These are phyloP conservation scores for Blastobotrys robertii DNA, from an alignment of 805 yeast genomes.

Conservation along the genomic window DNA sequence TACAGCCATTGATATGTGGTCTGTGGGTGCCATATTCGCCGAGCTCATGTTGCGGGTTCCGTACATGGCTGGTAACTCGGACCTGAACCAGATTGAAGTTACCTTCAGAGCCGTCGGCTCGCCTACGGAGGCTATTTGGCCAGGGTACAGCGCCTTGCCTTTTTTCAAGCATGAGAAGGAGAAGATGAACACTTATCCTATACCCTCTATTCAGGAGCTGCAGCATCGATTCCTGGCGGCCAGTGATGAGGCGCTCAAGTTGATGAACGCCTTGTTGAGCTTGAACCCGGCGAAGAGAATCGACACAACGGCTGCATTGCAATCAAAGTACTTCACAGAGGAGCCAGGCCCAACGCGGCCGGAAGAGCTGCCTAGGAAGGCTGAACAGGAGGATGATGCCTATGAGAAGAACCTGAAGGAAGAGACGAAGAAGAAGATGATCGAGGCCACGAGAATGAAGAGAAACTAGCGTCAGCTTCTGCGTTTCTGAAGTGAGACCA, in stretches of 20 bases:
- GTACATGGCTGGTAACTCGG: slow-evolving; percentile 87
- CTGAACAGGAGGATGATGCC: slow-evolving; percentile 11
- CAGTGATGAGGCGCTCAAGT: slow-evolving; percentile 69
- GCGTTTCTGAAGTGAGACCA: slow-evolving; percentile 1
- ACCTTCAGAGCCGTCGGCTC: slow-evolving; percentile 95
- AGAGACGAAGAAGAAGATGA: slow-evolving; percentile 13
- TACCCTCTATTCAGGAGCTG: slow-evolving; percentile 71
- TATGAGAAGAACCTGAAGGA: slow-evolving; percentile 11
- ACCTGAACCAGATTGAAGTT: slow-evolving; percentile 81
- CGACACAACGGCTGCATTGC: slow-evolving; percentile 51
- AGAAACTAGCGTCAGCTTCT: not conserved
- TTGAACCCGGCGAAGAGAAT: slow-evolving; percentile 73
- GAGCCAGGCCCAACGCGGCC: slow-evolving; percentile 67
- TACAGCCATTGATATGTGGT: slow-evolving; percentile 89
- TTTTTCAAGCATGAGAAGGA: slow-evolving; percentile 48
- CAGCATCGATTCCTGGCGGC: slow-evolving; percentile 85
- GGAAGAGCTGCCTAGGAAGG: slow-evolving; percentile 44
- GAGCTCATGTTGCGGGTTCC: slow-evolving; percentile 94
- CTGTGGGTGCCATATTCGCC: slow-evolving; percentile 92
- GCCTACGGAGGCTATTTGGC: slow-evolving; percentile 89
- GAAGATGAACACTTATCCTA: slow-evolving; percentile 43
- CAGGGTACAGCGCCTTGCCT: slow-evolving; percentile 73
- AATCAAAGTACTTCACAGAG: slow-evolving; percentile 61
- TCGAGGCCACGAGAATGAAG: slow-evolving; percentile 2
- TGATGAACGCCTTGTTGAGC: slow-evolving; percentile 60